Conservation (phyloP, 2,329 filamentous ascomycete species). For the Aureobasidium sp. region DNA sequence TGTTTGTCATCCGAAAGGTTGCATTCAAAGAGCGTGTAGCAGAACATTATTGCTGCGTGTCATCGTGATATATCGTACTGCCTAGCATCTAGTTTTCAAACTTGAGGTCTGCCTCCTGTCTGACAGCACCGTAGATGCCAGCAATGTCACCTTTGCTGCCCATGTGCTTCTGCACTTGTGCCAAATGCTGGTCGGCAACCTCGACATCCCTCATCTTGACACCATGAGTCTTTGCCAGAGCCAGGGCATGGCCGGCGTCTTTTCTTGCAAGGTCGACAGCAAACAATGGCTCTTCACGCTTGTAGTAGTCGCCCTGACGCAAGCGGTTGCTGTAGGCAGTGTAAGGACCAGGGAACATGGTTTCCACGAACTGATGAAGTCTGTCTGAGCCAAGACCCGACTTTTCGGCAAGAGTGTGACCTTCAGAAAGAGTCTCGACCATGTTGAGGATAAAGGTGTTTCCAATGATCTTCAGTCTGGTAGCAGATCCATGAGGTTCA, state of each 20-base stretch:
- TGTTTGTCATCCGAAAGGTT: neutral
- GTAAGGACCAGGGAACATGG: conserved; percentile 69
- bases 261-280: conserved; percentile 76
- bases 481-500: conserved; percentile 61
- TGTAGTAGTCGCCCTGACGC: conserved; percentile 67
- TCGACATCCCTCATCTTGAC: conserved; percentile 58
- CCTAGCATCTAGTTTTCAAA: conserved; percentile 47
- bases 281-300: conserved; percentile 71
- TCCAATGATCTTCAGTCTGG: conserved; percentile 71
- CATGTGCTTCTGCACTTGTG: conserved; percentile 59
- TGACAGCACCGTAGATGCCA: conserved; percentile 72
- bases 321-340: conserved; percentile 68
- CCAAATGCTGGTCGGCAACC: conserved; percentile 62
- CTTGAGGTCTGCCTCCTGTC: conserved; percentile 64
- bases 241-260: conserved; percentile 67
- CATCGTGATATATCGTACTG: neutral
- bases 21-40: neutral
- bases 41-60: neutral
- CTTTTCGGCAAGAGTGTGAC: conserved; percentile 72
- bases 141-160: conserved; percentile 72
- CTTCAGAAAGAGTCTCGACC: conserved; percentile 72
- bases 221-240: conserved; percentile 57
- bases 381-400: conserved; percentile 63
- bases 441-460: conserved; percentile 83
- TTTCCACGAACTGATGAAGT: conserved; percentile 63